Percentiles rank a stretch among this genome's conserved stretches.
These are phyloP conservation scores for Aureobasidium sp. DNA, from an alignment of 2,329 filamentous ascomycete genomes.

Conservation along the genomic window DNA sequence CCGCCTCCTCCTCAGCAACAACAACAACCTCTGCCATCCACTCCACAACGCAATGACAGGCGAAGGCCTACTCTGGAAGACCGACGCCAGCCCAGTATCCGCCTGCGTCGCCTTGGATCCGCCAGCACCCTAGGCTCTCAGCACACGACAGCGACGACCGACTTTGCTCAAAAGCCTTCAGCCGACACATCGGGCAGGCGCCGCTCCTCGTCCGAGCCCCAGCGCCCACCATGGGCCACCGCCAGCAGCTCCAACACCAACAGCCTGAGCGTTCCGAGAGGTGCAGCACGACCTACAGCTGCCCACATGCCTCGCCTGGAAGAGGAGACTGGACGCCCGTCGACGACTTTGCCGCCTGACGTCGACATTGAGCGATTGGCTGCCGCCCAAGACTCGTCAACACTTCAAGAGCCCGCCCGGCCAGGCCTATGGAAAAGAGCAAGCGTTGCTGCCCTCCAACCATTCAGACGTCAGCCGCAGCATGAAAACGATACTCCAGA, in stretches of 20 bases:
- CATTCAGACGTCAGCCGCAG: neutral
- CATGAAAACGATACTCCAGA: neutral
- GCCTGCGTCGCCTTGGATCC: conserved; percentile 12
- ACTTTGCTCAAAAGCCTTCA: neutral
- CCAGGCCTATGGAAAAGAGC: conserved; percentile 11
- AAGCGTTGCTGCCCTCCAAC: conserved; percentile 6
- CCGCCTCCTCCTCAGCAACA: neutral
- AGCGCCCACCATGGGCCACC: neutral
- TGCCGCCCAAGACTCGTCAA: neutral
- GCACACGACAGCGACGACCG: neutral
- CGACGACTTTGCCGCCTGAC: neutral
- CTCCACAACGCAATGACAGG: conserved; percentile 1
- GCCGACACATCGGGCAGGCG: neutral
- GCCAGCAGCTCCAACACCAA: neutral
- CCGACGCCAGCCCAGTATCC: conserved; percentile 14
- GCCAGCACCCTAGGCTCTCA: conserved; percentile 3
- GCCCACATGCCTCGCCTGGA: conserved; percentile 10
- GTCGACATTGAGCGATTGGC: neutral
- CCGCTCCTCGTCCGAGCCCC: conserved; percentile 12
- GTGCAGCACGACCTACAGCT: neutral
- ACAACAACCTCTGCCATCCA: neutral
- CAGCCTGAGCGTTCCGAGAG: neutral
- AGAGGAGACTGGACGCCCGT: conserved; percentile 7
- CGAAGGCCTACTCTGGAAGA: conserved; percentile 8
- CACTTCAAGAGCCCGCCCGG: neutral